These are phyloP conservation scores for Entomortierella parvispora DNA, from an alignment of 192 early-diverging fungal genomes.

Conservation along the genomic window DNA sequence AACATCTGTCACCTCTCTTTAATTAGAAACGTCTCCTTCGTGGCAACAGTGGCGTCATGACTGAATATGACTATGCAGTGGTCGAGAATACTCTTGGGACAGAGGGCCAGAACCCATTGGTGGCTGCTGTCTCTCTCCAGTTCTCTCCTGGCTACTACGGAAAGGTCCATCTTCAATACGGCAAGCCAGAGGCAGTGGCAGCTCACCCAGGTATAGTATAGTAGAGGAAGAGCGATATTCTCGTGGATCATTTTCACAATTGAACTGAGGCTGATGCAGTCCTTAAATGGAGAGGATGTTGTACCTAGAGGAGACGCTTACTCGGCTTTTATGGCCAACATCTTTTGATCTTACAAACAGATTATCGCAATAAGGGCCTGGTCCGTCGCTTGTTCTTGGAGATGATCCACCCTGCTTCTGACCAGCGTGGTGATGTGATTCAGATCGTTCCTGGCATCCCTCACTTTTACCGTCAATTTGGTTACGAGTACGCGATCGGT, in stretches of 20 bases:
- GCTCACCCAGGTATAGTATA: constrained; percentile 9
- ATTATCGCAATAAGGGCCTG: constrained; percentile 18
- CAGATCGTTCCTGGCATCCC: constrained; percentile 18
- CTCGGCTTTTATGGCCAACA: neutral
- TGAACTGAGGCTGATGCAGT: no score
- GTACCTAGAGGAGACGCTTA: neutral
- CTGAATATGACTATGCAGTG: constrained; percentile 10
- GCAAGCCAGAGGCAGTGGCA: constrained; percentile 7
- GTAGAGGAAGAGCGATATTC: no score
- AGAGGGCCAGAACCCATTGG: constrained; percentile 14
- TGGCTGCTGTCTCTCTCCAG: constrained; percentile 10
- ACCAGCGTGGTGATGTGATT: constrained; percentile 5
- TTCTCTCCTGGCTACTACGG: constrained; percentile 8
- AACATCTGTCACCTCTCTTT: no score
- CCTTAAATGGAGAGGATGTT: no score
- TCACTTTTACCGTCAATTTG: constrained; percentile 41
- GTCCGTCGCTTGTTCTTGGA: constrained; percentile 8
- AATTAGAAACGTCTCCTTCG: constrained; percentile 8
- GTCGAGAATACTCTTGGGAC: constrained; percentile 10
- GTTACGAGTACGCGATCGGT: constrained; percentile 39
- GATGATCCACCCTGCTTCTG: constrained; percentile 14
- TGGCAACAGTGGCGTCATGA: constrained; percentile 3
- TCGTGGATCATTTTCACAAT: no score
- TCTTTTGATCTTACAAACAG: neutral
- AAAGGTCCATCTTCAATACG: constrained; percentile 9